These are phyloP conservation scores for Monosporascus sp. DNA, from an alignment of 2,329 filamentous ascomycete genomes.

Conservation along the genomic window DNA sequence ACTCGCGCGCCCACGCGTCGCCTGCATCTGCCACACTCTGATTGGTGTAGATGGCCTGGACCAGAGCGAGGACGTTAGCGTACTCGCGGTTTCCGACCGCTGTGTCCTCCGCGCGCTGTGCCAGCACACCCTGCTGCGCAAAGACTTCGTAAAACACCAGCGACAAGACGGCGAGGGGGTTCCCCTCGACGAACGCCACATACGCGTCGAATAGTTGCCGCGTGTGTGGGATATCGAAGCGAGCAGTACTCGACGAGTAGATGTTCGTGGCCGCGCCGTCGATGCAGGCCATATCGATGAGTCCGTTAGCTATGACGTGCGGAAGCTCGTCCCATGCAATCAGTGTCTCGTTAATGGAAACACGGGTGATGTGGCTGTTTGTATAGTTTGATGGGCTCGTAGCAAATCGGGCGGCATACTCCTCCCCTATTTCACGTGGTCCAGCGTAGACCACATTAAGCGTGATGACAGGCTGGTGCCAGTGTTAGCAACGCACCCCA, in stretches of 20 bases:
- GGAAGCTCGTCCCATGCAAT: constrained; percentile 4
- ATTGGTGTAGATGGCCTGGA: constrained; percentile 4
- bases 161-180: constrained; percentile 4
- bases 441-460: constrained; percentile 8
- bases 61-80: constrained; percentile 2
- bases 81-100: constrained; percentile 5
- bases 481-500: not conserved
- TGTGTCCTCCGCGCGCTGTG: not conserved
- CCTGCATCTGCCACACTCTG: constrained; percentile 2
- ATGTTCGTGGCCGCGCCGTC: constrained; percentile 1
- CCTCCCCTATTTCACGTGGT: constrained; percentile 1
- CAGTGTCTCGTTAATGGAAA: constrained; percentile 5
- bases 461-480: constrained; percentile 1
- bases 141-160: constrained; percentile 8
- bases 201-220: not conserved
- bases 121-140: constrained; percentile 4
- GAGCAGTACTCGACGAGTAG: not conserved
- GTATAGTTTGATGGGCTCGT: not conserved
- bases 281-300: constrained; percentile 5
- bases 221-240: not conserved
- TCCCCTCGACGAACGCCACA: not conserved
- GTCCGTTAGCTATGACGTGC: constrained; percentile 2
- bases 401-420: constrained; percentile 5
- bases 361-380: not conserved
- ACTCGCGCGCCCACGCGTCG: constrained; percentile 3